phyloP scores from a whole-genome alignment of 2,329 filamentous ascomycete genomes.

The Plectosphaerella plurivora region DNA sequence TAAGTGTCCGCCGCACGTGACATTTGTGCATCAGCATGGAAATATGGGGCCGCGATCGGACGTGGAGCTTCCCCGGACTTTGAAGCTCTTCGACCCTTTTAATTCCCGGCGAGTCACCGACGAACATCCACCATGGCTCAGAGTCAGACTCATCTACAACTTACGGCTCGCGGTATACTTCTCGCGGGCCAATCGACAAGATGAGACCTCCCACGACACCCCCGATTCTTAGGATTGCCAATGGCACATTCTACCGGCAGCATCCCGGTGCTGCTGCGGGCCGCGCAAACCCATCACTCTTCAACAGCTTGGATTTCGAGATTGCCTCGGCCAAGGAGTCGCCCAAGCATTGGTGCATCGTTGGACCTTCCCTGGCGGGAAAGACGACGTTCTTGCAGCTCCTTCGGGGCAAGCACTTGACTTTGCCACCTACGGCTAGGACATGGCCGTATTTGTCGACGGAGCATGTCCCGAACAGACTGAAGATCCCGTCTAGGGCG shows the following conservation, averaged over 20 bases:
- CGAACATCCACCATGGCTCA: background rate
- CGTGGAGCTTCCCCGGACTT: constrained; percentile 3
- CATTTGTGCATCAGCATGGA: background rate
- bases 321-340: constrained; percentile 46
- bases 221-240: constrained; percentile 66
- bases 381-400: constrained; percentile 81
- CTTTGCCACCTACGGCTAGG: constrained; percentile 69
- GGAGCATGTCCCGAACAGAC: constrained; percentile 48
- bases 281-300: constrained; percentile 66
- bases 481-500: constrained; percentile 60
- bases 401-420: constrained; percentile 70
- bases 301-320: constrained; percentile 64
- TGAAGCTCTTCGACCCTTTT: background rate
- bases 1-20: constrained; percentile 6
- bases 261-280: constrained; percentile 53
- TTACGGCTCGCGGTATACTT: background rate
- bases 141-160: background rate
- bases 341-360: constrained; percentile 72
- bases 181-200: background rate
- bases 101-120: no score
- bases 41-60: background rate
- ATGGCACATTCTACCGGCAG: constrained; percentile 79
- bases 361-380: constrained; percentile 73
- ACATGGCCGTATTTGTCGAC: constrained; percentile 74
- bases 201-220: constrained; percentile 16